A percentile compares a stretch with the other conserved stretches of the same genome.
Evolutionary conservation across 371 early-diverging fungal species (phyloP).

Genomic region (Mucor irregularis): DNA sequence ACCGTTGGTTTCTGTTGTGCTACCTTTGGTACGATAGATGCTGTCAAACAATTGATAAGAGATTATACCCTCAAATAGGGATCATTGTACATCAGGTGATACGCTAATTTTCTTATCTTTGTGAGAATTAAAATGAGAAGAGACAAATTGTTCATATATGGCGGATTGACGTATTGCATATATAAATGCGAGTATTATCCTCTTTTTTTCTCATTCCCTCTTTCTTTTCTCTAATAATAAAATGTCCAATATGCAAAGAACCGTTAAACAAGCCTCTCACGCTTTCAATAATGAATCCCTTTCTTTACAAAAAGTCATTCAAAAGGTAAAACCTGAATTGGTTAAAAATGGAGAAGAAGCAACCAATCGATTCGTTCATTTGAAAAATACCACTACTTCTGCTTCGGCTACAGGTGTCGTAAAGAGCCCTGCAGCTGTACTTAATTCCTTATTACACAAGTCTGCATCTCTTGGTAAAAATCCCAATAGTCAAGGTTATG

Average conservation of each 20-base stretch:
- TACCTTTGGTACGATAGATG: slow-evolving; percentile 73
- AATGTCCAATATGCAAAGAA: not conserved
- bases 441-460: slow-evolving; percentile 13
- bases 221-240: not conserved
- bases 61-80: slow-evolving; percentile 9
- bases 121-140: too few species aligned
- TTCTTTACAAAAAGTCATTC: not conserved
- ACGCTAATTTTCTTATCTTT: too few species aligned
- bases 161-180: too few species aligned
- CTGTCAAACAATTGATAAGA: slow-evolving; percentile 54
- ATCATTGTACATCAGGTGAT: too few species aligned
- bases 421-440: slow-evolving; percentile 6
- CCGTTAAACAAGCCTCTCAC: slow-evolving; percentile 3
- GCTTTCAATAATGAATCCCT: too few species aligned
- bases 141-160: too few species aligned
- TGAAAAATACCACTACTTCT: not conserved
- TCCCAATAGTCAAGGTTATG: not conserved
- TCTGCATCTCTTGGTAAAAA: slow-evolving; percentile 4
- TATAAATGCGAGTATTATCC: not conserved
- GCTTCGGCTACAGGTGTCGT: not conserved
- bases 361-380: not conserved
- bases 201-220: not conserved
- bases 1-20: slow-evolving; percentile 67
- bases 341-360: not conserved
- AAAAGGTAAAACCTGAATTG: not conserved